Evolutionary conservation across 768 basidiomycete genomes (phyloP), one percentile per base, ranked within the genome.

Genomic region (Dentipellis sp.): DNA sequence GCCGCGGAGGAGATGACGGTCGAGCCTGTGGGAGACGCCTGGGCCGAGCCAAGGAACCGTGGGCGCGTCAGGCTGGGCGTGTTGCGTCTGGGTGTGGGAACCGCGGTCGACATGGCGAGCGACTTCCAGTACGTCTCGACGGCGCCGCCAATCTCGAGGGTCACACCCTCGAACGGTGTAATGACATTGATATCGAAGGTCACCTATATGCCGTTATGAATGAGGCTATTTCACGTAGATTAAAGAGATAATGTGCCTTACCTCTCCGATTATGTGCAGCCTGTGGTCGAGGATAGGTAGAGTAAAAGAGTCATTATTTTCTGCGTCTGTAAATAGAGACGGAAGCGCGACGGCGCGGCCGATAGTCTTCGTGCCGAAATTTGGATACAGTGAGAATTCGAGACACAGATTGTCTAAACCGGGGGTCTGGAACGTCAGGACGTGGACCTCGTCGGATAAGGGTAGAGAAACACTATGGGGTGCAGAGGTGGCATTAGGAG

Each of bases 71-170:
- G 58, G 19, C 67, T 63, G 19, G 66, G 62, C 16, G 64, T 56
- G 38, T 59, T 36, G 12, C 61, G 55, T 52, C 58, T 65, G 12
- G 65, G 54, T 29, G 65, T 56, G 19, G 60, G 62, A 37, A 62
- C 70, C 14, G 71, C 67, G 14, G 64, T 67, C 12, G 80, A 75
- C 17, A 73, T 73, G 3, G 79, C 75, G 17, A 86, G 82, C 2
- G 94, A 94, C 72, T 97, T 98, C 97, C 97, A 99, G 69, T 99
- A 99, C 0, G 95, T 99, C 72, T 98, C 94, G 29, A 98, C 81
- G 52, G 90, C 84, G 22, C 97, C 95, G 21, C 94, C 94, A 54
- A 97, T 88, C 71, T 94, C 91, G 11, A 98, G 78, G 56, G 92
- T 92, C 50, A 93, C 91, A 2, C 91, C 93, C 56, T 86, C 83